These are phyloP conservation scores for Scopulariopsis brevicaulis DNA, from an alignment of 2,329 filamentous ascomycete genomes.

Conservation along the genomic window DNA sequence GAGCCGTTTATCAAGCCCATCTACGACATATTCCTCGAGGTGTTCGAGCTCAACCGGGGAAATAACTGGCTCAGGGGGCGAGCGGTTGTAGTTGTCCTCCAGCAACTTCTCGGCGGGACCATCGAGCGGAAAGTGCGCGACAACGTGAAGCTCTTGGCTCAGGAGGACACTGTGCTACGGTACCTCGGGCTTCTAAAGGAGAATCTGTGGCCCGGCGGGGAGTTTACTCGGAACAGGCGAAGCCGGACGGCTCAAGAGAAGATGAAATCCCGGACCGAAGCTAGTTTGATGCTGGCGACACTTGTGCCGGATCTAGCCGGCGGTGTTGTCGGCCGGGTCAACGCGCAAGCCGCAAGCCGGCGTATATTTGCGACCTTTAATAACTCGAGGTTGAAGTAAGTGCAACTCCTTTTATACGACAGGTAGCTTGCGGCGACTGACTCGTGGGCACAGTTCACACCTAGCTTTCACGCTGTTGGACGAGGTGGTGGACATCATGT, in stretches of 20 bases:
- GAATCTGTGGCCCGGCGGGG: constrained; percentile 70
- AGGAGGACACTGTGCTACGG: constrained; percentile 67
- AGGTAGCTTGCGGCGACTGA: constrained; percentile 8
- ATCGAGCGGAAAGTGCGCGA: constrained; percentile 94
- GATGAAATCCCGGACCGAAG: constrained; percentile 71
- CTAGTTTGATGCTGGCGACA: constrained; percentile 78
- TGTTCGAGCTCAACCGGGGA: constrained; percentile 86
- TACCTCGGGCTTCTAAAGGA: constrained; percentile 67
- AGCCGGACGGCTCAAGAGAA: constrained; percentile 62
- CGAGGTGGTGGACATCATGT: constrained; percentile 55
- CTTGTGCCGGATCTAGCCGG: constrained; percentile 84
- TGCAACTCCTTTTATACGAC: constrained; percentile 12
- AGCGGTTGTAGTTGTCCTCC: constrained; percentile 89
- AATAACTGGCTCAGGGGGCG: constrained; percentile 96
- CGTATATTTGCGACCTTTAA: constrained; percentile 87
- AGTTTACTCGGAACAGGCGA: constrained; percentile 33
- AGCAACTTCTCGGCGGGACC: constrained; percentile 89
- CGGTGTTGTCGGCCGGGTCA: constrained; percentile 84
- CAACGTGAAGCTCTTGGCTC: constrained; percentile 58
- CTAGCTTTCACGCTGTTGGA: constrained; percentile 61
- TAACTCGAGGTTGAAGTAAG: constrained; percentile 80
- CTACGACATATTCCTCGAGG: constrained; percentile 91
- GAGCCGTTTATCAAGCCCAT: constrained; percentile 98
- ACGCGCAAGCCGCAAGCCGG: constrained; percentile 81
- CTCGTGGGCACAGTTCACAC: constrained; percentile 42